Evolutionary conservation across 1,284 basidiomycete species (phyloP).

Genomic region (Trichosporon ovoides): DNA sequence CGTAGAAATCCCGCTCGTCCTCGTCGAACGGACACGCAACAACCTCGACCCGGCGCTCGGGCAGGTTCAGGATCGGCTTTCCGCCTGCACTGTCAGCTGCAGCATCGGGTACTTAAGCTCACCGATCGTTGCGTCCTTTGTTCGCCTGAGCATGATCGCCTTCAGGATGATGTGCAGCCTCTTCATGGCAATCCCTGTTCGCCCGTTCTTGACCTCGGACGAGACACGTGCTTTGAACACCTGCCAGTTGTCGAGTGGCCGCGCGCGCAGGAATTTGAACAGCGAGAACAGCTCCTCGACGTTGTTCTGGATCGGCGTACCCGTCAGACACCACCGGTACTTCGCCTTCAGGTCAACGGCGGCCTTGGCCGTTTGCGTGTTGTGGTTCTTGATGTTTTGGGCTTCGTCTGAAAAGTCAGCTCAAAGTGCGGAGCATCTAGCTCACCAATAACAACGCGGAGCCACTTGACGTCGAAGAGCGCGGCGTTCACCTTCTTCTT

Average conservation of each 20-base stretch:
- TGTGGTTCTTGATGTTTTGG: constrained; percentile 92
- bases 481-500: constrained; percentile 56
- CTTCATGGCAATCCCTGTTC: constrained; percentile 70
- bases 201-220: constrained; percentile 69
- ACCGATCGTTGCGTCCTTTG: constrained; percentile 67
- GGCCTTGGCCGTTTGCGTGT: constrained; percentile 72
- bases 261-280: constrained; percentile 79
- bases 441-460: constrained; percentile 74
- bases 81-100: constrained; percentile 57
- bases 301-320: constrained; percentile 87
- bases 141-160: constrained; percentile 83
- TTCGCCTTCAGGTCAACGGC: constrained; percentile 72
- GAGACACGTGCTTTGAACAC: constrained; percentile 74
- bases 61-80: constrained; percentile 77
- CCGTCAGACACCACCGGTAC: constrained; percentile 84
- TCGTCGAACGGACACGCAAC: constrained; percentile 66
- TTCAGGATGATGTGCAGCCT: constrained; percentile 76
- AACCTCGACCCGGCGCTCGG: constrained; percentile 65
- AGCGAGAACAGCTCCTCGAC: constrained; percentile 85
- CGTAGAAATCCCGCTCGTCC: constrained; percentile 78
- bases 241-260: constrained; percentile 73
- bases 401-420: constrained; percentile 69
- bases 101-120: neutral
- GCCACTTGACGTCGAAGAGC: constrained; percentile 76
- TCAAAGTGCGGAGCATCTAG: neutral